Percentiles rank a stretch among this genome's conserved stretches.
Evolutionary conservation across 495 filamentous ascomycete species (phyloP).

Genomic region (Penicillium odoratum): DNA sequence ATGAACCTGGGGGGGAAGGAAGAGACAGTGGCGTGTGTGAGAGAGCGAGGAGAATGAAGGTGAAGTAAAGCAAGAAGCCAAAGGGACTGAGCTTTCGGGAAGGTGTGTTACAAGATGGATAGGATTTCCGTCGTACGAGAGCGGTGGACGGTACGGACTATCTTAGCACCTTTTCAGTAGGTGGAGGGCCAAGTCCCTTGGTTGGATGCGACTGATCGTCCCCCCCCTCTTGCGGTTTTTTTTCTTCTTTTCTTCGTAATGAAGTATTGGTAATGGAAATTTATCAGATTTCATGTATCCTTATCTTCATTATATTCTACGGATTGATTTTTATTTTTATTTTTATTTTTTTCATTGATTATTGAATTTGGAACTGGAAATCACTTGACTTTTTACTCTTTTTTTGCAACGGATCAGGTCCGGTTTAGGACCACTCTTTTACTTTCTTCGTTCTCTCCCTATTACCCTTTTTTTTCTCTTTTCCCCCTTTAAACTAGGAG

Average conservation of each 20-base stretch:
- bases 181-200: conserved; percentile 25
- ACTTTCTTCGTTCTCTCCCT: not conserved
- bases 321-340: not conserved
- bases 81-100: conserved; percentile 6
- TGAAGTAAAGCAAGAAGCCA: conserved; percentile 11
- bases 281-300: too few relatives aligned
- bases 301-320: too few relatives aligned
- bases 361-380: not conserved
- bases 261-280: too few relatives aligned
- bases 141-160: conserved; percentile 16
- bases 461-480: not conserved
- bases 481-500: not conserved
- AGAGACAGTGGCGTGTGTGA: conserved; percentile 1
- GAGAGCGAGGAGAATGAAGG: conserved; percentile 6
- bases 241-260: not conserved
- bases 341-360: not conserved
- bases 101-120: conserved; percentile 10
- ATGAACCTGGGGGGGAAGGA: not conserved
- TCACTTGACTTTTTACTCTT: not conserved
- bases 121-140: conserved; percentile 9
- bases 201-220: conserved; percentile 23
- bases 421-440: not conserved
- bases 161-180: conserved; percentile 28
- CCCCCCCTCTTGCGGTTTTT: conserved; percentile 5
- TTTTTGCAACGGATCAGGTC: not conserved